A percentile compares a stretch with the other conserved stretches of the same genome.
Conservation (phyloP, 106 monocot genomes). For the Narthecium ossifragum region DNA sequence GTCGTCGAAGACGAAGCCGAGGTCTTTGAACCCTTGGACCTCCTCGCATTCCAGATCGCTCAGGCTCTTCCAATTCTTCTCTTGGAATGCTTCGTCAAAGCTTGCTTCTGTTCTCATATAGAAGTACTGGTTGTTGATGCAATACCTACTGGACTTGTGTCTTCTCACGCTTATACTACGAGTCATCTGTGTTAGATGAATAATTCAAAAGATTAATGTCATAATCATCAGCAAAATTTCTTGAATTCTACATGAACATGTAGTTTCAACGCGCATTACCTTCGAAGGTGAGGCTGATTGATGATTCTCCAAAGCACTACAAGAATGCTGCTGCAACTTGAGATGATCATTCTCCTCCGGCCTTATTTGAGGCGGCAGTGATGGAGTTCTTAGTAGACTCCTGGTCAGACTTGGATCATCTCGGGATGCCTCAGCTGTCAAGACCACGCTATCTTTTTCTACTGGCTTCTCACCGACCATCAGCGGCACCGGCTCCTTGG, state of each 20-base stretch:
- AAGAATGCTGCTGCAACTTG: background rate
- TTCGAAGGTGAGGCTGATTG: background rate
- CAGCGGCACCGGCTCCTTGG: background rate
- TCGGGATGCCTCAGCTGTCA: background rate
- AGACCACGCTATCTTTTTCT: background rate
- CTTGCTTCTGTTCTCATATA: background rate
- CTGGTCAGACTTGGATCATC: background rate
- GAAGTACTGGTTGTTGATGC: too few relatives aligned
- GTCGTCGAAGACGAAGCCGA: constrained; percentile 14
- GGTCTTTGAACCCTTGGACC: constrained; percentile 12
- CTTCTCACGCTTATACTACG: too few relatives aligned
- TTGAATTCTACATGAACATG: too few relatives aligned
- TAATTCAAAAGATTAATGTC: too few relatives aligned
- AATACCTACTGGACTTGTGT: too few relatives aligned
- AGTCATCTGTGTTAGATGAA: too few relatives aligned
- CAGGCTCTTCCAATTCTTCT: constrained; percentile 18
- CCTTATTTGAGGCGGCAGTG: background rate
- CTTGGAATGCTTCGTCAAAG: background rate
- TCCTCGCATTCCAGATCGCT: constrained; percentile 6
- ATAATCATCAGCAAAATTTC: too few relatives aligned
- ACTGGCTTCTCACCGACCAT: background rate
- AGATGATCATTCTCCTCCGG: background rate
- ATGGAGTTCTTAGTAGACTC: background rate
- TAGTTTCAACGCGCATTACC: background rate
- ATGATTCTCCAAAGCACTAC: background rate